Evolutionary conservation across 2,329 filamentous ascomycete genomes (phyloP).

Genomic region (Falciphora oryzae): DNA sequence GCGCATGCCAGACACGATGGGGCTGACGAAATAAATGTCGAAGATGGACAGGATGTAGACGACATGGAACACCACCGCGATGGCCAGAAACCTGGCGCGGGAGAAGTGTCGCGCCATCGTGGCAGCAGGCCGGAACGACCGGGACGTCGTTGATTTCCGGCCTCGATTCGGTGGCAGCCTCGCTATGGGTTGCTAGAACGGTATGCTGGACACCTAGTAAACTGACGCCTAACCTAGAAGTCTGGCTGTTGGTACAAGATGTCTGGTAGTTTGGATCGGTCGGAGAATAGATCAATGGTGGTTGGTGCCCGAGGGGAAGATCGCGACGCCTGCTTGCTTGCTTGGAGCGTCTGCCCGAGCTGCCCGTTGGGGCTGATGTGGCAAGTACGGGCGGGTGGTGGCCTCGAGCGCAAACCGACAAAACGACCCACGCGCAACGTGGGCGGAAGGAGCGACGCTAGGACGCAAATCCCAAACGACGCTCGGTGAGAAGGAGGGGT

Average conservation of each 20-base stretch:
- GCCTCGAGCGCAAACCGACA: background rate
- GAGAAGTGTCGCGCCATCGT: background rate
- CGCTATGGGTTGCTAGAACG: background rate
- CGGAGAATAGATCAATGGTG: background rate
- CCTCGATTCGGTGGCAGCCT: background rate
- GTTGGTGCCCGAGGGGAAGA: too few species aligned
- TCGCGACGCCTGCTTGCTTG: background rate
- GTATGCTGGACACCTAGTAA: background rate
- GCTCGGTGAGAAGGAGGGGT: background rate
- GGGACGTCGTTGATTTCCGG: background rate
- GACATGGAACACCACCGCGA: slow-evolving; percentile 88
- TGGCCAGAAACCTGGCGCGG: slow-evolving; percentile 77
- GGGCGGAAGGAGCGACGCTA: background rate
- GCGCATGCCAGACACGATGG: slow-evolving; percentile 92
- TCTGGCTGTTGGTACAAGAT: background rate
- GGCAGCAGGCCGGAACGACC: background rate
- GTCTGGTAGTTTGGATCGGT: background rate
- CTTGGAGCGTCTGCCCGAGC: background rate
- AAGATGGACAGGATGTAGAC: slow-evolving; percentile 96
- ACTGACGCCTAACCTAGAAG: background rate
- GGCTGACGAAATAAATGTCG: slow-evolving; percentile 97
- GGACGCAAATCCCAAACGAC: background rate
- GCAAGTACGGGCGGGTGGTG: background rate
- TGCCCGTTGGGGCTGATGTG: background rate
- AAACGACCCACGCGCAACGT: background rate